Percentiles rank a stretch among this genome's conserved stretches.
Evolutionary conservation across 2,329 filamentous ascomycete genomes (phyloP).

Genomic region (Mollisia scopiformis): DNA sequence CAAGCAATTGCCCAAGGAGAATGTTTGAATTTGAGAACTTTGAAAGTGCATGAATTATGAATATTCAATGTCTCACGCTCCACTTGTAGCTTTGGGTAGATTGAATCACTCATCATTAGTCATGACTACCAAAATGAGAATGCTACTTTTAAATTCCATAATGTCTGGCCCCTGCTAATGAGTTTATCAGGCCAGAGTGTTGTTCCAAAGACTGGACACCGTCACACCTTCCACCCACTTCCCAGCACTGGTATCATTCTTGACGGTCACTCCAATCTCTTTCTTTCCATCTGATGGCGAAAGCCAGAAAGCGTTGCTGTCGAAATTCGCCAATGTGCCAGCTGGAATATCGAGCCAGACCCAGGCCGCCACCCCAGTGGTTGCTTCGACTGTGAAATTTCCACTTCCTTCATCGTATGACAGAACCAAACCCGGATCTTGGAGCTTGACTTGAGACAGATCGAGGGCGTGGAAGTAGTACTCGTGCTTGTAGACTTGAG

Average conservation of each 20-base stretch:
- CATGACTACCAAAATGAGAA: not conserved
- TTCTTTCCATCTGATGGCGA: constrained; percentile 20
- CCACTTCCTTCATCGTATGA: constrained; percentile 6
- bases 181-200: constrained; percentile 8
- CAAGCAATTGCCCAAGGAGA: too few species aligned
- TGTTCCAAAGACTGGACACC: constrained; percentile 28
- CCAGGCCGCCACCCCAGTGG: constrained; percentile 25
- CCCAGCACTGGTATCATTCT: constrained; percentile 16
- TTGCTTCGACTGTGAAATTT: constrained; percentile 22
- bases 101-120: too few species aligned
- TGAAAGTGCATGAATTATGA: too few species aligned
- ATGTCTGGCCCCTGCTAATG: not conserved
- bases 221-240: constrained; percentile 19
- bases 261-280: constrained; percentile 15
- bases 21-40: too few species aligned
- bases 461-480: constrained; percentile 22
- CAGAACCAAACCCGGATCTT: constrained; percentile 19
- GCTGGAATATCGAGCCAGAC: constrained; percentile 28
- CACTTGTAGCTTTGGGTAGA: too few species aligned
- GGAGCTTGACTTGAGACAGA: constrained; percentile 16
- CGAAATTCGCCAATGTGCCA: constrained; percentile 24
- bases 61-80: too few species aligned
- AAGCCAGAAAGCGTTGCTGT: constrained; percentile 27
- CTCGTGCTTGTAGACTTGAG: constrained; percentile 20
- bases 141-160: not conserved